Conservation (phyloP, 805 yeast species). For the Lachancea sp. region DNA sequence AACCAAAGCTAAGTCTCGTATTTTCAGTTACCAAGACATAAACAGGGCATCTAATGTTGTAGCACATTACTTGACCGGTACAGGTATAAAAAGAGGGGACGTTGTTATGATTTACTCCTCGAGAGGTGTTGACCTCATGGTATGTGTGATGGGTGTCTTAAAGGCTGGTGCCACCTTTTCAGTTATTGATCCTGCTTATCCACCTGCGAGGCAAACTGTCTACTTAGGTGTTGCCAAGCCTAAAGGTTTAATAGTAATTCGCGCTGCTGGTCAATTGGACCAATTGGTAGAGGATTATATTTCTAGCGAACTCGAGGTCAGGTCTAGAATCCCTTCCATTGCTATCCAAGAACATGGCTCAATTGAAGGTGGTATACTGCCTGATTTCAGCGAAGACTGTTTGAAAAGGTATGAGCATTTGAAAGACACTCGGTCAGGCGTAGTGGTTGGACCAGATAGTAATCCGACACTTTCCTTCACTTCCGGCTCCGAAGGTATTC, state of each 20-base stretch:
- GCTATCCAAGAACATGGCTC: constrained; percentile 72
- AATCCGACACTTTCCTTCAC: constrained; percentile 96
- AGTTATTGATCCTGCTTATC: constrained; percentile 98
- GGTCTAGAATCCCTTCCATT: constrained; percentile 69
- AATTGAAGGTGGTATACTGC: constrained; percentile 50
- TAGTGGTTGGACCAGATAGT: constrained; percentile 93
- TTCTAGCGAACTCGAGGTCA: constrained; percentile 60
- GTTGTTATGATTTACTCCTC: constrained; percentile 97
- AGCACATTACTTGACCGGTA: constrained; percentile 75
- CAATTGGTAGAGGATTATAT: constrained; percentile 75
- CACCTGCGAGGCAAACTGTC: constrained; percentile 94
- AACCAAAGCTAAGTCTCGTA: constrained; percentile 48
- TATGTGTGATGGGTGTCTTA: constrained; percentile 95
- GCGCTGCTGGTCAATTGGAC: constrained; percentile 82
- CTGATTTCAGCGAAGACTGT: constrained; percentile 39
- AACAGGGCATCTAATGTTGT: constrained; percentile 89
- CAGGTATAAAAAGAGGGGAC: constrained; percentile 85
- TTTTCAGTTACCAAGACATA: constrained; percentile 80
- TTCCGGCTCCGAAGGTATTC: constrained; percentile 96
- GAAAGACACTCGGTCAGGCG: constrained; percentile 66
- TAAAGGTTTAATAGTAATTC: constrained; percentile 78
- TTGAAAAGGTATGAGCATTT: constrained; percentile 41
- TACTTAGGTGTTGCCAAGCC: constrained; percentile 93
- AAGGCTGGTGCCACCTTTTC: constrained; percentile 99
- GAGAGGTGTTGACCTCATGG: constrained; percentile 94